Percentiles rank a stretch among this genome's conserved stretches.
phyloP scores from a whole-genome alignment of 1,284 basidiomycete species.

The Heterobasidion irregulare region DNA sequence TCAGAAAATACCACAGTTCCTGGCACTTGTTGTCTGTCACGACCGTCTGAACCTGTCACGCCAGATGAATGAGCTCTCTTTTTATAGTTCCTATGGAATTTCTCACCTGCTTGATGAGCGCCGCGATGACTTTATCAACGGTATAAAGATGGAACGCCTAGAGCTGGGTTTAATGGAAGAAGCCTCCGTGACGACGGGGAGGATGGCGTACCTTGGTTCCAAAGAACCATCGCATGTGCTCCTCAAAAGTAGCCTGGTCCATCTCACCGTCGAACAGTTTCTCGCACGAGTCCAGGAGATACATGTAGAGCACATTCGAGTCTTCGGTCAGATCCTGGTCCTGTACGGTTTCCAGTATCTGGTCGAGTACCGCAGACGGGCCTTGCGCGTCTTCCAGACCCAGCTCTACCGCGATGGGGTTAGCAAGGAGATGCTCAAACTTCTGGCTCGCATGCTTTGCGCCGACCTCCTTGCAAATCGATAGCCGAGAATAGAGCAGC shows the following conservation, averaged over 20 bases:
- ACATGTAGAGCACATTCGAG: constrained; percentile 73
- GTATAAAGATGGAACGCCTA: constrained; percentile 87
- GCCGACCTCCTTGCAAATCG: constrained; percentile 80
- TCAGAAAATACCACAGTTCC: constrained; percentile 60
- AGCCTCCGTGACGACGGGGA: neutral
- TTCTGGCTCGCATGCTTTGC: constrained; percentile 51
- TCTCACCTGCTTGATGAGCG: constrained; percentile 82
- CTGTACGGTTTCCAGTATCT: constrained; percentile 50
- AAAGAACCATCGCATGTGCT: constrained; percentile 95
- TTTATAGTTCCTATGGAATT: neutral
- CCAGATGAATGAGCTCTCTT: constrained; percentile 1
- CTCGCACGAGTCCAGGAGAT: constrained; percentile 88
- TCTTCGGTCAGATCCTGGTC: constrained; percentile 25
- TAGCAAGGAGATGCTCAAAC: constrained; percentile 51
- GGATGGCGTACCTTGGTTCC: constrained; percentile 70
- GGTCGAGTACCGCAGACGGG: constrained; percentile 54
- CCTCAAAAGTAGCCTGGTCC: constrained; percentile 87
- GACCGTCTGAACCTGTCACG: constrained; percentile 73
- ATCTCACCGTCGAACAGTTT: constrained; percentile 91
- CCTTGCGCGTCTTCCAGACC: constrained; percentile 74
- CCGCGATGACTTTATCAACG: constrained; percentile 83
- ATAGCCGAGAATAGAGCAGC: constrained; percentile 86
- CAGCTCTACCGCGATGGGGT: constrained; percentile 65
- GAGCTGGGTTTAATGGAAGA: constrained; percentile 9
- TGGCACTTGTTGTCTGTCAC: constrained; percentile 68